Conservation (phyloP, 148 eudicot genomes). For the Amaranthus cruentus region DNA sequence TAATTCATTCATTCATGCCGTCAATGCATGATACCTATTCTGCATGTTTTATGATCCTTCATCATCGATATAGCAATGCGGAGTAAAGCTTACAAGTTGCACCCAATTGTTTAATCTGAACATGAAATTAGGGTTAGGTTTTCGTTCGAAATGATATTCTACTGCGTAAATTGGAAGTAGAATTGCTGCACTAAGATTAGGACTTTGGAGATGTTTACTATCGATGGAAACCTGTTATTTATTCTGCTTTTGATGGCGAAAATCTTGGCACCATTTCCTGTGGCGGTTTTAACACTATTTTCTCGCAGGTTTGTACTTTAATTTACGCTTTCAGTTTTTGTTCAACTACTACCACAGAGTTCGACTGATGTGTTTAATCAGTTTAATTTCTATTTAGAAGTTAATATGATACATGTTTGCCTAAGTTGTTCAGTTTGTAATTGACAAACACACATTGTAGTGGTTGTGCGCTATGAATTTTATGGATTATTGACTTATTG, state of each 20-base stretch:
- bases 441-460: background rate
- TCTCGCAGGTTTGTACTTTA: conserved; percentile 53
- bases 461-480: background rate
- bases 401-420: background rate
- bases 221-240: conserved; percentile 58
- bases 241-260: conserved; percentile 44
- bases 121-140: conserved; percentile 22
- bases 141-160: conserved; percentile 30
- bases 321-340: background rate
- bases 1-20: no score
- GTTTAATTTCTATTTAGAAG: background rate
- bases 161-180: conserved; percentile 27
- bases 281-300: conserved; percentile 95
- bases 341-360: background rate
- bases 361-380: background rate
- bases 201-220: conserved; percentile 67
- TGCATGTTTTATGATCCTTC: background rate
- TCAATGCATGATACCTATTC: no score
- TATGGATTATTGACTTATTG: no score
- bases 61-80: conserved; percentile 10
- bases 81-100: conserved; percentile 14
- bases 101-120: conserved; percentile 10
- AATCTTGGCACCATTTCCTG: conserved; percentile 53
- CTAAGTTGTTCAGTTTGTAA: background rate
- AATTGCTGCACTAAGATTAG: conserved; percentile 73